Evolutionary conservation across 306 rosid species (phyloP), one percentile per base, ranked within the genome.

Genomic region (Dalbergia cultrata): DNA sequence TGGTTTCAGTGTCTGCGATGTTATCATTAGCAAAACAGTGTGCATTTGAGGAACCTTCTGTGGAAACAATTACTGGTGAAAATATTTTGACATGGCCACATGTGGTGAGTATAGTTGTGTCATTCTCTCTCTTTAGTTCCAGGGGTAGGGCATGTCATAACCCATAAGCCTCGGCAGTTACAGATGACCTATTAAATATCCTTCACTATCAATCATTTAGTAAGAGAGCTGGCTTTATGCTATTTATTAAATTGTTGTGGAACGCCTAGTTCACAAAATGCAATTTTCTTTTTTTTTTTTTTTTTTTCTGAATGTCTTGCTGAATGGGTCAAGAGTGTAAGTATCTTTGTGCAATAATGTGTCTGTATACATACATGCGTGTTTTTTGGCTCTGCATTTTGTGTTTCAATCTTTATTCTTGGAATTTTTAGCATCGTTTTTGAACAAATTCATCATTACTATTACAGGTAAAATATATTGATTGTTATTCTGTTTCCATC

Each of bases 71-170:
- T 60, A 61, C 86, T 54, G 98, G 98, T 74, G 99, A 95, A 89
- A 95, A 95, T 84, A 90, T 95, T 82, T 83, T 95, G 90, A 90
- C 99, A 57, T 95, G 99, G 99, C 99, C 99, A 31, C 91, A 91
- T 76, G 87, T 91, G 98, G 98, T 95, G 85, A 89, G 95, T 80
- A 31, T 66, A 62, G 41, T 56, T 26, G 31, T 26, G 31, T 26
- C 31, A 26, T 26, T 26, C 31, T 26, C 31, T 26, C 31, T 26
- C 31, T 26, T 26, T 26, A 26, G 31, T 74, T 43, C 26, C 57
- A 22, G 60, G 26, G 45, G 2, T 44, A 52, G 12, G 61, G 61
- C 22, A 31, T 59, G 62, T 61, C 58, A 43, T 41, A 43, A 11
- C 31, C 31, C 31, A 26, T 26, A 26, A 26, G 58, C 43, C 47